Percentiles rank a stretch among this genome's conserved stretches.
phyloP scores from a whole-genome alignment of 2,329 filamentous ascomycete species.

The Fusarium bactridioides region DNA sequence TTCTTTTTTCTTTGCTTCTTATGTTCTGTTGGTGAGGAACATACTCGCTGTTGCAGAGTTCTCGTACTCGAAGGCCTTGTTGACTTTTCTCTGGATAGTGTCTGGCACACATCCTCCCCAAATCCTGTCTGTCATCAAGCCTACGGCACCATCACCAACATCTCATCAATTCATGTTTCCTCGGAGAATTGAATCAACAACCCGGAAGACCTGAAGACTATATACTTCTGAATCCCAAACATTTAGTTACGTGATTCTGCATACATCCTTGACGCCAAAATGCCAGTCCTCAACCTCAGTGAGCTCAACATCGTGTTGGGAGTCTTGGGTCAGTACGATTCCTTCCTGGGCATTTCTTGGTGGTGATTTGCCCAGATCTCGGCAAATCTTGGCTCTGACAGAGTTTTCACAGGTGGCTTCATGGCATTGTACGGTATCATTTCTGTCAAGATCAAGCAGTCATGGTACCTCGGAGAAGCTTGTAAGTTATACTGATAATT shows the following conservation, averaged over 20 bases:
- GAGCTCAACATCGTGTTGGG: conserved; percentile 62
- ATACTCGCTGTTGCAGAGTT: neutral
- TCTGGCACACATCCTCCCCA: neutral
- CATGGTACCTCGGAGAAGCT: conserved; percentile 64
- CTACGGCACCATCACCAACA: neutral
- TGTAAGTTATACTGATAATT: conserved; percentile 46
- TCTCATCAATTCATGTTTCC: too few species aligned
- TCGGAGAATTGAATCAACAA: neutral
- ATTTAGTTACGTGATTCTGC: neutral
- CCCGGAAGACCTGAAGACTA: neutral
- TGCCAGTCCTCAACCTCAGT: conserved; percentile 52
- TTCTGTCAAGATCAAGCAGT: conserved; percentile 60
- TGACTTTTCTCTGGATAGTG: neutral
- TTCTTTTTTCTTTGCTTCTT: neutral
- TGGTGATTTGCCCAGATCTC: conserved; percentile 3
- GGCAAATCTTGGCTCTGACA: conserved; percentile 17
- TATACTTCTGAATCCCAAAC: neutral
- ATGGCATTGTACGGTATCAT: conserved; percentile 58
- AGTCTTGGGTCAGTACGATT: conserved; percentile 50
- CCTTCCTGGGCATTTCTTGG: neutral
- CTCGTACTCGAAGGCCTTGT: neutral
- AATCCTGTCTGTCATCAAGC: neutral
- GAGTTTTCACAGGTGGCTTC: conserved; percentile 51
- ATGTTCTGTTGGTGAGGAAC: neutral
- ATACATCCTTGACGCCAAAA: neutral